These are phyloP conservation scores for Melampsora larici-populina DNA, from an alignment of 1,284 basidiomycete species.

Conservation along the genomic window DNA sequence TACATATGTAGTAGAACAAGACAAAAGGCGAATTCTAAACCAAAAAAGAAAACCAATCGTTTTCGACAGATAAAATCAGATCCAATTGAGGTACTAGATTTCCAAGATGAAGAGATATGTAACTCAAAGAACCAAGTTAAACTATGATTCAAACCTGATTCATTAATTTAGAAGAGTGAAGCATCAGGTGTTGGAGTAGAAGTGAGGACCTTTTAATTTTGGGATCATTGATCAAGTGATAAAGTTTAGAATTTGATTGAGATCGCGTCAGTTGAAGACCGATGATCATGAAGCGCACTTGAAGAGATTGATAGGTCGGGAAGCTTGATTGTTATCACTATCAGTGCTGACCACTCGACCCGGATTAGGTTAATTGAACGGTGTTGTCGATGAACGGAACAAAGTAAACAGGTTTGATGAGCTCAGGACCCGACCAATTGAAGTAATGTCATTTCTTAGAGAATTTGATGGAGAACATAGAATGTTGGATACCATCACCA, in stretches of 20 bases:
- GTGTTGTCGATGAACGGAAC: too few species aligned
- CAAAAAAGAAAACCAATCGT: too few species aligned
- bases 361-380: background rate
- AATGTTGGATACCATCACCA: constrained; percentile 2
- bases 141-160: background rate
- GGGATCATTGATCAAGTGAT: background rate
- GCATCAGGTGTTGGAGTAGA: background rate
- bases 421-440: background rate
- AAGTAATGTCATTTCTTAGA: background rate
- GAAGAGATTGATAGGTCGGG: background rate
- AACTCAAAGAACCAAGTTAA: constrained; percentile 1
- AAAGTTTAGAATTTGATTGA: background rate
- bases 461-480: background rate
- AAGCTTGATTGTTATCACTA: background rate
- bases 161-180: constrained; percentile 2
- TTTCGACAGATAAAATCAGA: too few species aligned
- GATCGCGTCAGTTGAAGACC: background rate
- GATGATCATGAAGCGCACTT: background rate
- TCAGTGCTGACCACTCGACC: constrained; percentile 11
- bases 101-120: background rate
- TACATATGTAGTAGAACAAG: too few species aligned
- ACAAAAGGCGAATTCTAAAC: too few species aligned
- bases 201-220: constrained; percentile 4
- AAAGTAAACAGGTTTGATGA: constrained; percentile 6
- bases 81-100: too few species aligned